Conservation (phyloP, 768 basidiomycete species). For the Hericium erinaceus region DNA sequence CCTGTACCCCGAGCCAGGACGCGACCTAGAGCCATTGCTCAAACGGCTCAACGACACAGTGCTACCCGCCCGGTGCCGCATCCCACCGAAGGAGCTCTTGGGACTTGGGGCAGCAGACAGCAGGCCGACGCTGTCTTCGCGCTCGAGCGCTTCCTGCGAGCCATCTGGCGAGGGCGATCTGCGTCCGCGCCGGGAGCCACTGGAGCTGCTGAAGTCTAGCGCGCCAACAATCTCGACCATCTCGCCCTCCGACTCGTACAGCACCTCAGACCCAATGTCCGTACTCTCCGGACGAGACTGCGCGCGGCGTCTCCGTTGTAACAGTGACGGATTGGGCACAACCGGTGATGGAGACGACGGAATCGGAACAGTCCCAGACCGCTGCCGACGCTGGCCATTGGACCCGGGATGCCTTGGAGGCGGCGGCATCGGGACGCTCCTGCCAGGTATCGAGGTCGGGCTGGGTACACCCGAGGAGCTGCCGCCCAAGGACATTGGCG, state of each 20-base stretch:
- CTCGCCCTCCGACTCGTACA: slow-evolving; percentile 9
- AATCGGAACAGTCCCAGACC: slow-evolving; percentile 31
- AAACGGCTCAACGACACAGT: slow-evolving; percentile 37
- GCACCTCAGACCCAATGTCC: neutral
- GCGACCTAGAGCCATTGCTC: slow-evolving; percentile 10
- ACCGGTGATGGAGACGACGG: slow-evolving; percentile 25
- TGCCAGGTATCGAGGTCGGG: slow-evolving; percentile 16
- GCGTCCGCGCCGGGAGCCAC: slow-evolving; percentile 23
- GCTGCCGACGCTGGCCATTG: slow-evolving; percentile 27
- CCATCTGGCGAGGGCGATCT: slow-evolving; percentile 33
- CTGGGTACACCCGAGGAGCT: slow-evolving; percentile 17
- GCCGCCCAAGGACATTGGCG: slow-evolving; percentile 37
- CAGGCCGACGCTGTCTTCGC: slow-evolving; percentile 52
- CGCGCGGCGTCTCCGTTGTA: slow-evolving; percentile 17
- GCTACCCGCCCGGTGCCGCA: slow-evolving; percentile 31
- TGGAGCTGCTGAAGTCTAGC: neutral
- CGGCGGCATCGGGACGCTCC: slow-evolving; percentile 30
- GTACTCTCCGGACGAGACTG: slow-evolving; percentile 16
- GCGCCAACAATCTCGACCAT: neutral
- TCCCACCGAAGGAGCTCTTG: slow-evolving; percentile 34
- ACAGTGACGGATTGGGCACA: slow-evolving; percentile 26
- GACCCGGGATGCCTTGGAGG: slow-evolving; percentile 37
- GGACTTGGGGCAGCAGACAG: slow-evolving; percentile 41
- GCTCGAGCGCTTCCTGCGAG: slow-evolving; percentile 50
- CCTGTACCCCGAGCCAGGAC: slow-evolving; percentile 5